phyloP scores from a whole-genome alignment of 768 basidiomycete species.

The Mycena vulgaris region DNA sequence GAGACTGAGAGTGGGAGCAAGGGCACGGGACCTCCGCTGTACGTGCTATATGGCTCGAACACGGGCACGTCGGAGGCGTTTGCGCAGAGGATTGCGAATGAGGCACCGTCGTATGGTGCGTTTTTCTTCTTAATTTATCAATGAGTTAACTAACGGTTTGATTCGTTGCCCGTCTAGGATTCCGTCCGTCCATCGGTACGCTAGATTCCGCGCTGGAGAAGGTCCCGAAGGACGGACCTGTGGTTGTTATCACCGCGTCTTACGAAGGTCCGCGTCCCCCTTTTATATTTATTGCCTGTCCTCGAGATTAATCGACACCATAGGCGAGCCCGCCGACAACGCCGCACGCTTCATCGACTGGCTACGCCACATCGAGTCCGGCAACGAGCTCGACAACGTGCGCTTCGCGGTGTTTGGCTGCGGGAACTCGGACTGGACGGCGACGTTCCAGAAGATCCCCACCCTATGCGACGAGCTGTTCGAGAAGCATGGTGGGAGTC shows the following conservation, averaged over 20 bases:
- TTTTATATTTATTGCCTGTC: too few relatives aligned
- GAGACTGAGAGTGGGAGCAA: too few relatives aligned
- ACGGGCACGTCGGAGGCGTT: slow-evolving; percentile 66
- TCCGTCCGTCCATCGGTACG: slow-evolving; percentile 54
- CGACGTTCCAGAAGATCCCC: slow-evolving; percentile 64
- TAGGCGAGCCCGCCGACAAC: slow-evolving; percentile 65
- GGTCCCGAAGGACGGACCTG: slow-evolving; percentile 60
- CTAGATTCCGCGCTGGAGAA: slow-evolving; percentile 56
- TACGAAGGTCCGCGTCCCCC: slow-evolving; percentile 54
- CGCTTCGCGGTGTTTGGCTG: slow-evolving; percentile 65
- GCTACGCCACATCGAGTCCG: slow-evolving; percentile 52
- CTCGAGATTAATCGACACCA: too few relatives aligned
- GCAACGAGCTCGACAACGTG: slow-evolving; percentile 47
- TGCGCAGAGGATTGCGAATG: slow-evolving; percentile 60
- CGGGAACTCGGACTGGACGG: slow-evolving; percentile 65
- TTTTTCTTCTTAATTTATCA: too few relatives aligned
- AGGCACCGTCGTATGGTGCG: slow-evolving; percentile 55
- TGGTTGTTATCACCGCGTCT: slow-evolving; percentile 62
- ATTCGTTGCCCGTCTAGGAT: too few relatives aligned
- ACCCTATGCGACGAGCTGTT: slow-evolving; percentile 53
- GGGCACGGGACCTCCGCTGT: too few relatives aligned
- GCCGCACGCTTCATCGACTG: slow-evolving; percentile 62
- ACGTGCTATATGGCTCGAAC: slow-evolving; percentile 63
- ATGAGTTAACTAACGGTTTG: too few relatives aligned
- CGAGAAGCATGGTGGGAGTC: slow-evolving; percentile 53